Conservation (phyloP, 495 filamentous ascomycete genomes). For the Rostrohypoxylon terebratum region DNA sequence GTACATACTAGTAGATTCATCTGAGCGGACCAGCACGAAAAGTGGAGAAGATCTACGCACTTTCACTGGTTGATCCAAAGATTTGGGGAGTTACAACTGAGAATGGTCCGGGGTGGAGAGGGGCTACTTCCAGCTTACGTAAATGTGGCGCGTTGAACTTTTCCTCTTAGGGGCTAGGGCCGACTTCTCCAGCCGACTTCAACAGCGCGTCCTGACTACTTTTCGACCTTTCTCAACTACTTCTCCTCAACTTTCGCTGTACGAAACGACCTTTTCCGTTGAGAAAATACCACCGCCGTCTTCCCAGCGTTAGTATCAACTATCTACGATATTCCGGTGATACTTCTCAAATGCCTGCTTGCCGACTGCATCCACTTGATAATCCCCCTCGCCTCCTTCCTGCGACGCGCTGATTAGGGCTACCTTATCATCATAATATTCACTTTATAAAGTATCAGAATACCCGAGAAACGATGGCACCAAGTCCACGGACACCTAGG, state of each 20-base stretch:
- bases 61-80: constrained; percentile 38
- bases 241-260: constrained; percentile 32
- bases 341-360: constrained; percentile 52
- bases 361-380: constrained; percentile 41
- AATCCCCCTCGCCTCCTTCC: constrained; percentile 49
- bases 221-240: constrained; percentile 44
- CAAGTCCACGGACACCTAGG: constrained; percentile 57
- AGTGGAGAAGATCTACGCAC: constrained; percentile 35
- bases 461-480: constrained; percentile 53
- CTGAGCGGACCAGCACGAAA: constrained; percentile 14
- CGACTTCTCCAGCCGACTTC: constrained; percentile 47
- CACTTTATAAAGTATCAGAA: constrained; percentile 34
- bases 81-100: constrained; percentile 29
- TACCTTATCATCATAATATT: constrained; percentile 43
- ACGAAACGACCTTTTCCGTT: constrained; percentile 10
- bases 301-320: not conserved
- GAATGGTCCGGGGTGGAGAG: constrained; percentile 40
- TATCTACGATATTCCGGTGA: constrained; percentile 4
- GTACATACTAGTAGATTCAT: constrained; percentile 5
- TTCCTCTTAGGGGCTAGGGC: constrained; percentile 46
- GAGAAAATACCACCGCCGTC: not conserved
- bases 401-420: constrained; percentile 53
- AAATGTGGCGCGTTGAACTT: constrained; percentile 43
- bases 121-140: constrained; percentile 41
- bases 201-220: constrained; percentile 46